These are phyloP conservation scores for Yamadazyma sp. DNA, from an alignment of 1,139 yeast species.

Conservation along the genomic window DNA sequence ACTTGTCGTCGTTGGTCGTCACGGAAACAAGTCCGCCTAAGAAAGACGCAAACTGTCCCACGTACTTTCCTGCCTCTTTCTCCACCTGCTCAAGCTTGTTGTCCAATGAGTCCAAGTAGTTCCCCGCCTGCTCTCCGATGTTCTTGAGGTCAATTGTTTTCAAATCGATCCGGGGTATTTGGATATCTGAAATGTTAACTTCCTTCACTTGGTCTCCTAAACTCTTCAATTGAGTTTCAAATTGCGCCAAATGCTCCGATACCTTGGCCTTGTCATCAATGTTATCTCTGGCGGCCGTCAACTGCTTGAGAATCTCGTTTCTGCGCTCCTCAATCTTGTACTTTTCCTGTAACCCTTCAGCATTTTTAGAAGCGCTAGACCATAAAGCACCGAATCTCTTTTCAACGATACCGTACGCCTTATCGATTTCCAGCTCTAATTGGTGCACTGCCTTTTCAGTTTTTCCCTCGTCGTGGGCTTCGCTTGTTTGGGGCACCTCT, in stretches of 20 bases:
- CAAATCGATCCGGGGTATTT: slow-evolving; percentile 15
- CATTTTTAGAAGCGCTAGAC: slow-evolving; percentile 35
- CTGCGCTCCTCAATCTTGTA: slow-evolving; percentile 44
- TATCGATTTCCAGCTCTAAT: slow-evolving; percentile 54
- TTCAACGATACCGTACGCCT: slow-evolving; percentile 48
- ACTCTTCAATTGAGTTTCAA: slow-evolving; percentile 34
- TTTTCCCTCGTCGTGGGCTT: slow-evolving; percentile 18
- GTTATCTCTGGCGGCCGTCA: slow-evolving; percentile 30
- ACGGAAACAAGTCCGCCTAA: slow-evolving; percentile 53
- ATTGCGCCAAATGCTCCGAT: slow-evolving; percentile 25
- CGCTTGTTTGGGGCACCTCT: slow-evolving; percentile 11
- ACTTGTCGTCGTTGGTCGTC: slow-evolving; percentile 12
- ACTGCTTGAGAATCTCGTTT: slow-evolving; percentile 32
- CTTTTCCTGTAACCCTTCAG: slow-evolving; percentile 32
- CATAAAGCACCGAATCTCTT: slow-evolving; percentile 39
- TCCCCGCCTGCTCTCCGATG: slow-evolving; percentile 45
- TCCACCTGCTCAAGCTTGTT: slow-evolving; percentile 68
- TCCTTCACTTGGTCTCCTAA: slow-evolving; percentile 15
- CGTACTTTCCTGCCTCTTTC: slow-evolving; percentile 59
- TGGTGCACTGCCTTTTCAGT: slow-evolving; percentile 50
- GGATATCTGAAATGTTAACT: slow-evolving; percentile 9
- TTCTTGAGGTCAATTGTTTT: slow-evolving; percentile 19
- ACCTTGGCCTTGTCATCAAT: slow-evolving; percentile 25
- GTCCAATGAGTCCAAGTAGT: slow-evolving; percentile 65
- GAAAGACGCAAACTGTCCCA: slow-evolving; percentile 57